Percentiles rank a stretch among this genome's conserved stretches.
Evolutionary conservation across 2,329 filamentous ascomycete genomes (phyloP).

Genomic region (Stemphylium vesicarium): DNA sequence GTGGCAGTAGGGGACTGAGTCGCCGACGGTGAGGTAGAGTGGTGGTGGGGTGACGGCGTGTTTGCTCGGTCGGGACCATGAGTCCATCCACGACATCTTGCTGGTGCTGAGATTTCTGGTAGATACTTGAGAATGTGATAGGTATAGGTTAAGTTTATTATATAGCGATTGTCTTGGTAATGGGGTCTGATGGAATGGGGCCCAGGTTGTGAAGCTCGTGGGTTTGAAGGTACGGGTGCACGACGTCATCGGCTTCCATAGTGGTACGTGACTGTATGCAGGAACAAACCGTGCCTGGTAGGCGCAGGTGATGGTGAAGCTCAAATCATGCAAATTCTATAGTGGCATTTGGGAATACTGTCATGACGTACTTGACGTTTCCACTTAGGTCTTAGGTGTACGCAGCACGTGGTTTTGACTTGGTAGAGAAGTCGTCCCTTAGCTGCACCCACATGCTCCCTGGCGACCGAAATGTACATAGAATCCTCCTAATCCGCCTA

Average conservation of each 20-base stretch:
- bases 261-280: slow-evolving; percentile 5
- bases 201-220: slow-evolving; percentile 4
- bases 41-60: slow-evolving; percentile 57
- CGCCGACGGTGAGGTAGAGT: slow-evolving; percentile 59
- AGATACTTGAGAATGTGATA: not conserved
- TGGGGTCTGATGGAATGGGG: not conserved
- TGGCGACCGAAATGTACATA: not conserved
- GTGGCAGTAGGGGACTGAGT: slow-evolving; percentile 62
- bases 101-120: slow-evolving; percentile 1
- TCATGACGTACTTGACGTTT: slow-evolving; percentile 11
- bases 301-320: not conserved
- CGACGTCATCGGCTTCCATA: slow-evolving; percentile 35
- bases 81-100: slow-evolving; percentile 59
- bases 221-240: slow-evolving; percentile 18
- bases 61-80: slow-evolving; percentile 54
- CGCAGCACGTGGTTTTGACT: slow-evolving; percentile 6
- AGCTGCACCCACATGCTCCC: not conserved
- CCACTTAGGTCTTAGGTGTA: not conserved
- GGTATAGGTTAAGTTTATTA: not conserved
- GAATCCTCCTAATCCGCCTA: not conserved
- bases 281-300: not conserved
- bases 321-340: not conserved
- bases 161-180: not conserved
- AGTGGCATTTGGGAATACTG: not conserved
- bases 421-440: not conserved